Evolutionary conservation across 2,329 filamentous ascomycete genomes (phyloP), one percentile per base, ranked within the genome.

Genomic region (Trichophyton rubrum): DNA sequence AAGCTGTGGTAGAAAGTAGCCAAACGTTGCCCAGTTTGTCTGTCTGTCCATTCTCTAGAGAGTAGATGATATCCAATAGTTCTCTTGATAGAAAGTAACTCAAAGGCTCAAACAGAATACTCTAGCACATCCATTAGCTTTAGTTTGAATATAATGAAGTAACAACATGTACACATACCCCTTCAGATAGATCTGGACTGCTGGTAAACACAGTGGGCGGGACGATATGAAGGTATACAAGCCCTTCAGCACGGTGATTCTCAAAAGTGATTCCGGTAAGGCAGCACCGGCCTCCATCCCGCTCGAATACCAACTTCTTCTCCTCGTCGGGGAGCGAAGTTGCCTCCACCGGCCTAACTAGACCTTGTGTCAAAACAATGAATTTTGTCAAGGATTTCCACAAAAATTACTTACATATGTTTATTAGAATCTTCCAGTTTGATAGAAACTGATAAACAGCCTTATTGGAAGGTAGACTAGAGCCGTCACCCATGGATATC

Each of bases 261-360:
- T 61, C 53, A 49, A 62, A 63, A 4, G 53, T 27, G 17, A 17
- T 35, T 20, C 41, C 17, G 8, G 61, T 63, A 22, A 62, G 38
- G 20, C 64, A 64, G 30, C 65, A 66, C 9, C n/a, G 24, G 2
- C 62, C 65, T 35, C 64, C 65, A 62, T 66, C 64, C 30, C 64
- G 47, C 33, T 62, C 35, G 58, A 59, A 66, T 27, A 66, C 47
- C 13, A 64, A 53, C n/a, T 1, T 55, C 58, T 62, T 61, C 8
- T 59, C 61, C 13, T 62, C 62, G 1, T 8, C 33, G 15, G 62
- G 56, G 7, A 62, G 24, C 6, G 49, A 58, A 30, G 33, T 43
- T n/a, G 58, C 60, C 57, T 17, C 7, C 7, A 47, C 59, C 33
- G 64, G 64, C 4, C 64, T 64, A 60, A 66, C 62, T 65, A 60